Conservation (phyloP, 371 early-diverging fungal genomes). For the Quaeritorhiza haematococci region DNA sequence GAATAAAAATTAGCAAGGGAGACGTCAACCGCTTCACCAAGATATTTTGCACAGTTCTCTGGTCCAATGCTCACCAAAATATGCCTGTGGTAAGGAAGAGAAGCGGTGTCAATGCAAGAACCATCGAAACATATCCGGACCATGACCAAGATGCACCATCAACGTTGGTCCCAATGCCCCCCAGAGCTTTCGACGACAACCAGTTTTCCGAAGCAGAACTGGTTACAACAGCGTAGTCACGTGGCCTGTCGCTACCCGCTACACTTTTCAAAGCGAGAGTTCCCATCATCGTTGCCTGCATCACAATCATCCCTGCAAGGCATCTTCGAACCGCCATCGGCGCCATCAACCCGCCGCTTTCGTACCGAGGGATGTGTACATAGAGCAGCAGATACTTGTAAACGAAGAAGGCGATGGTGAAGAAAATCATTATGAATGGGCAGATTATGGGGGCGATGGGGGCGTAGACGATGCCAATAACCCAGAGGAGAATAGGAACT, state of each 20-base stretch:
- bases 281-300: slow-evolving; percentile 83
- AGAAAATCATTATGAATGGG: slow-evolving; percentile 73
- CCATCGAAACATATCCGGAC: slow-evolving; percentile 38
- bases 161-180: no score
- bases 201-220: no score
- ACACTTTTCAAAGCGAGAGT: slow-evolving; percentile 55
- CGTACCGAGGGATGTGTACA: slow-evolving; percentile 81
- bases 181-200: no score
- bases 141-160: slow-evolving; percentile 2
- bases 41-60: no score
- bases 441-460: slow-evolving; percentile 82
- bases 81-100: no score
- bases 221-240: no score
- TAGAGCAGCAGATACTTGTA: slow-evolving; percentile 63
- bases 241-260: slow-evolving; percentile 5
- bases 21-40: no score
- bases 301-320: slow-evolving; percentile 70
- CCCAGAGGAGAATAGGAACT: slow-evolving; percentile 64
- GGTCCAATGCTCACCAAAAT: no score
- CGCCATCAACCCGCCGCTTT: slow-evolving; percentile 72
- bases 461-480: slow-evolving; percentile 81
- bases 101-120: no score
- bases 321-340: slow-evolving; percentile 74
- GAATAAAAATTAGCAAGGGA: no score
- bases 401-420: slow-evolving; percentile 62